These are phyloP conservation scores for Amyloporia xantha DNA, from an alignment of 768 basidiomycete species.

Conservation along the genomic window DNA sequence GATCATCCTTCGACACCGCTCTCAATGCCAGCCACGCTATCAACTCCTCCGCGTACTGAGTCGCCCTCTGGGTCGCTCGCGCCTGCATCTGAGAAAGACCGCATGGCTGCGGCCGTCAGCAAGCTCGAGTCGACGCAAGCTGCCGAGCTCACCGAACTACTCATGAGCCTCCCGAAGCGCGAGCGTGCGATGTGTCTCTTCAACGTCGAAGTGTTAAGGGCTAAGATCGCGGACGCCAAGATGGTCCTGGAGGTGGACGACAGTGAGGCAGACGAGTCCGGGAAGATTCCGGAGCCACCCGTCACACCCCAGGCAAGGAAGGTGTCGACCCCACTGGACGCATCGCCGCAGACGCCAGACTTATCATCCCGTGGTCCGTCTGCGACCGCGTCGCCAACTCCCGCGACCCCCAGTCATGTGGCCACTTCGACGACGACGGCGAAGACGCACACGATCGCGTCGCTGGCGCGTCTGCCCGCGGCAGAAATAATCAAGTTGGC, in stretches of 20 bases:
- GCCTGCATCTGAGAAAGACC: constrained; percentile 65
- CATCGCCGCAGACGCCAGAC: constrained; percentile 69
- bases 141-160: constrained; percentile 62
- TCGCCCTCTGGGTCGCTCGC: constrained; percentile 63
- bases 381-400: constrained; percentile 63
- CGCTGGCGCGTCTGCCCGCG: constrained; percentile 70
- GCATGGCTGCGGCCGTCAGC: constrained; percentile 60
- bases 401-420: constrained; percentile 47
- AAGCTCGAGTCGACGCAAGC: constrained; percentile 57
- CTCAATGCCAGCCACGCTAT: constrained; percentile 66
- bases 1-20: constrained; percentile 86
- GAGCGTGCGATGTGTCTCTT: constrained; percentile 90
- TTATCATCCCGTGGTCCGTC: constrained; percentile 70
- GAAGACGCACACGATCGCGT: constrained; percentile 53
- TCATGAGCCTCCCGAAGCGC: constrained; percentile 83
- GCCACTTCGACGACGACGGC: constrained; percentile 11
- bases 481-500: constrained; percentile 67
- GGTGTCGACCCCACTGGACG: constrained; percentile 28
- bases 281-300: constrained; percentile 30
- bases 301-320: constrained; percentile 64
- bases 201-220: constrained; percentile 71
- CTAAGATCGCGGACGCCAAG: constrained; percentile 78
- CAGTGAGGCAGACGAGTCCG: constrained; percentile 37
- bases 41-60: constrained; percentile 78
- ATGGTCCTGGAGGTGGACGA: constrained; percentile 72